Base-by-base conservation (phyloP, 2,329 filamentous ascomycete species). In the Ophiostoma pallidulum region DNA sequence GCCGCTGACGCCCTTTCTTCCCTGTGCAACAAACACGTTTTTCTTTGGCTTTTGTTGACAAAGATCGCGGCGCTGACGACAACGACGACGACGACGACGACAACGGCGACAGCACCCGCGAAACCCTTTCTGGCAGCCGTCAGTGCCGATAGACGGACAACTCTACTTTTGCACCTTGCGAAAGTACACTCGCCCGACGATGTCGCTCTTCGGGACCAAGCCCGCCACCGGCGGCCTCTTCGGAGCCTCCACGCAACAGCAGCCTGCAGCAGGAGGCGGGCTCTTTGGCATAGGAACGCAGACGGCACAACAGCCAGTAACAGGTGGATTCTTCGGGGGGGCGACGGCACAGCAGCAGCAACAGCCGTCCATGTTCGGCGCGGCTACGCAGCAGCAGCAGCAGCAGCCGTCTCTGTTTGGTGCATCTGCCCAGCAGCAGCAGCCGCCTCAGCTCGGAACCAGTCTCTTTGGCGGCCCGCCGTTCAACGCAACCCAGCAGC, bases 351-450 rank as follows among this genome's bases (percentile, higher is more conserved):
- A 44, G 40, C 50, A 54, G 26, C 42, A 18, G 18, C 26, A 37
- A 14, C 51, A 49, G 18, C 28, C 24, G 8, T 14, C 44, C 28
- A 14, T 50, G 22, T 53, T 50, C 31, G 50, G 47, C 16, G 44
- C 36, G 10, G 38, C 50, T 16, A 35, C 32, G 39, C 50, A 54
- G 39, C 31, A 41, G 41, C 46, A 50, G 40, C 56, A 56, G 28
- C 57, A 62, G 48, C 64, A 67, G 52, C n/a, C n/a, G n/a, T n/a
- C n/a, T n/a, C n/a, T n/a, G n/a, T n/a, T n/a, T n/a, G n/a, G n/a
- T n/a, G n/a, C n/a, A 66, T 64, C 24, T 28, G 24, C 24, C 49
- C 68, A 71, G 56, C 57, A 58, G 29, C 44, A 64, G 46, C 50
- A 54, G 37, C 42, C 43, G 44, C 47, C 51, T 44, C 55, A 55